Evolutionary conservation across 306 rosid species (phyloP).

Genomic region (Lathyrus tuberosus): DNA sequence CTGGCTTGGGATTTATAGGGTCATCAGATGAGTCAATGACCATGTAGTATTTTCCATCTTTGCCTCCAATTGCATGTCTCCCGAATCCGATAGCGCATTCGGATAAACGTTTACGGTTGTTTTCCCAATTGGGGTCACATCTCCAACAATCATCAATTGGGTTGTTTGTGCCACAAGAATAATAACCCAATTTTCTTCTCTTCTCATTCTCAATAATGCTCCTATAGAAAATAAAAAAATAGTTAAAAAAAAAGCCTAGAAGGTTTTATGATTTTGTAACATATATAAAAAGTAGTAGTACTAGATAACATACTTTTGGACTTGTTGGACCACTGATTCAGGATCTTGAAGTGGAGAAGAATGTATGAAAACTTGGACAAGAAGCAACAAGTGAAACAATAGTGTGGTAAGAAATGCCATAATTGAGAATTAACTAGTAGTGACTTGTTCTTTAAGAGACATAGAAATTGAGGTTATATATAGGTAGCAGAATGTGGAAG

Average conservation of each 20-base stretch:
- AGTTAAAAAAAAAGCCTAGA: too few relatives aligned
- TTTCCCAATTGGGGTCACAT: constrained; percentile 81
- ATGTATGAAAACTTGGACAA: constrained; percentile 40
- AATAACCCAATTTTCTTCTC: constrained; percentile 60
- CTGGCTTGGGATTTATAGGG: constrained; percentile 70
- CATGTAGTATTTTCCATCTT: constrained; percentile 64
- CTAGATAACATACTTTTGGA: constrained; percentile 52
- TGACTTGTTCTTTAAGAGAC: constrained; percentile 42
- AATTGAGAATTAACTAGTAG: background rate
- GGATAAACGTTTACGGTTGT: constrained; percentile 64
- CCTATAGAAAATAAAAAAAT: constrained; percentile 12
- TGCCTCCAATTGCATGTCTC: constrained; percentile 71
- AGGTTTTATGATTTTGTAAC: background rate
- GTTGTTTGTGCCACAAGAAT: constrained; percentile 71
- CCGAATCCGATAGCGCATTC: constrained; percentile 87
- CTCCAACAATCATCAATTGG: constrained; percentile 97
- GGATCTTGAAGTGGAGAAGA: constrained; percentile 63
- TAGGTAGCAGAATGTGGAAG: constrained; percentile 32
- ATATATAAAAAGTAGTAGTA: background rate
- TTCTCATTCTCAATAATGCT: constrained; percentile 58
- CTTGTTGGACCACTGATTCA: constrained; percentile 60
- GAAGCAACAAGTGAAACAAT: constrained; percentile 42
- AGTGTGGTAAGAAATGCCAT: constrained; percentile 57
- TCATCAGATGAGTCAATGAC: constrained; percentile 63
- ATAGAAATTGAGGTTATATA: constrained; percentile 44